These are phyloP conservation scores for Phaffia australis DNA, from an alignment of 768 basidiomycete species.

Conservation along the genomic window DNA sequence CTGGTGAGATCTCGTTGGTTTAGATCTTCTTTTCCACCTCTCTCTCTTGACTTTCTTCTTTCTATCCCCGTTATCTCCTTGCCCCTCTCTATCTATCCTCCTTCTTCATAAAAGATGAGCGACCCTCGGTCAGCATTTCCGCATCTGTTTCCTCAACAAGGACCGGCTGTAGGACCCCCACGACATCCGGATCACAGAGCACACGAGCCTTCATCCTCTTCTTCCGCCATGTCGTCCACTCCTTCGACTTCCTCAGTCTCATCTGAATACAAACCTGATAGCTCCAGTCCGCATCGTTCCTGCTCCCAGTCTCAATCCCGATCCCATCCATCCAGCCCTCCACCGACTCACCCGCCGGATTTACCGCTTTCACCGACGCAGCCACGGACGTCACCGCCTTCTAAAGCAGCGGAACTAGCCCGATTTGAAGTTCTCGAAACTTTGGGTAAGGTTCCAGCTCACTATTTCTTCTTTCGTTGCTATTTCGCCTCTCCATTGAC, in stretches of 20 bases:
- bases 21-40: too few relatives aligned
- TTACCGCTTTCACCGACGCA: not conserved
- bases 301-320: not conserved
- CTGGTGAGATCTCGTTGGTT: too few relatives aligned
- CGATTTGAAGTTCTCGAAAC: constrained; percentile 41
- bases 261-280: too few relatives aligned
- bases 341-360: not conserved
- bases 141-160: not conserved
- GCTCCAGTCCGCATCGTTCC: too few relatives aligned
- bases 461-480: not conserved
- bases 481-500: not conserved
- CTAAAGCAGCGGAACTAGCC: constrained; percentile 13
- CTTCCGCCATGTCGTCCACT: not conserved
- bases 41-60: not conserved
- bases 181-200: not conserved
- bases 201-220: not conserved
- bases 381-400: not conserved
- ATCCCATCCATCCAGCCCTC: not conserved
- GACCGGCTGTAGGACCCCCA: not conserved
- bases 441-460: constrained; percentile 31
- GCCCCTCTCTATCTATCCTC: not conserved
- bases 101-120: constrained; percentile 2
- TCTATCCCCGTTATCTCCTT: not conserved
- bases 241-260: not conserved
- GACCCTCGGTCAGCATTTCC: constrained; percentile 10